phyloP scores from a whole-genome alignment of 73 alveolate species.

The Tetrahymena malaccensis region DNA sequence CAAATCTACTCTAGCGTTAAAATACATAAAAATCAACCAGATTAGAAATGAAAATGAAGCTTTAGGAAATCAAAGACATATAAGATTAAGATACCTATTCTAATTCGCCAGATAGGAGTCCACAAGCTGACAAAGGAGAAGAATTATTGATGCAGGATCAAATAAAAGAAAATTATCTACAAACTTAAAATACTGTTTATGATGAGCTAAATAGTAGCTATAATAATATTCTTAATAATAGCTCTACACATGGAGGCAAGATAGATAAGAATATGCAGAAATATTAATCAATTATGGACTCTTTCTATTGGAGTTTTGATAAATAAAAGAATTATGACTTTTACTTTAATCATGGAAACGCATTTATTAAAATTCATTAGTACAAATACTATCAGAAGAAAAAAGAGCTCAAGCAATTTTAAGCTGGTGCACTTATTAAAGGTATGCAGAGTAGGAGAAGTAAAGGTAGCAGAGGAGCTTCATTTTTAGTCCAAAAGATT shows the following conservation, averaged over 20 bases:
- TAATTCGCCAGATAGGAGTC: background rate
- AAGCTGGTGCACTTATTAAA: background rate
- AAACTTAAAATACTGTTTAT: background rate
- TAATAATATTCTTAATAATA: background rate
- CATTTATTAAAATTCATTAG: background rate
- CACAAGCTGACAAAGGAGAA: background rate
- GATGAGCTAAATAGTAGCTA: background rate
- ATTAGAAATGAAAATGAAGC: background rate
- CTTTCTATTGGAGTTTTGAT: background rate
- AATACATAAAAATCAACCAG: background rate
- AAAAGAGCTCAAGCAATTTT: background rate
- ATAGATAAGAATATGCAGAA: background rate
- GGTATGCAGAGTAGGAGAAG: background rate
- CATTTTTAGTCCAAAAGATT: background rate
- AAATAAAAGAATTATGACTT: background rate
- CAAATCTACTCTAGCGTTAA: background rate
- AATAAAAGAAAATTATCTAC: background rate
- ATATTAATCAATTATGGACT: background rate
- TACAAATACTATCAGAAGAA: background rate
- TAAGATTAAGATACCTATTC: background rate
- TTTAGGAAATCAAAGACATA: background rate
- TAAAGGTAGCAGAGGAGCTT: background rate
- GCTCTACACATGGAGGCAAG: background rate
- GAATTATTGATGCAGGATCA: background rate
- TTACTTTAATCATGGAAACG: background rate